Evolutionary conservation across 2,329 filamentous ascomycete genomes (phyloP), one percentile per base, ranked within the genome.

Genomic region (Pseudogymnoascus verrucosus): DNA sequence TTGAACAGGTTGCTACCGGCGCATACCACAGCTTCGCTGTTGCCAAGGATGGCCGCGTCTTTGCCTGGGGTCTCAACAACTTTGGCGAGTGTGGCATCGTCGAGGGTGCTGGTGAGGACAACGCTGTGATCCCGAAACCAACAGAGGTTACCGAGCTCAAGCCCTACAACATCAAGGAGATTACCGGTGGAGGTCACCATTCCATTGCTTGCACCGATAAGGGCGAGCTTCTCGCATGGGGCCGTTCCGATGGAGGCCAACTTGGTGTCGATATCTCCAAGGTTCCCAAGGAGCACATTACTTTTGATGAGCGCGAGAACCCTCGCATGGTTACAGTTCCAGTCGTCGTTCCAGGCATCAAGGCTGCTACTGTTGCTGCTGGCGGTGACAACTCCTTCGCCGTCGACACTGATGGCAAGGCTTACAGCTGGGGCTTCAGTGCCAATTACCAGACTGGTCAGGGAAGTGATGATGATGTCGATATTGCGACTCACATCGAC

Each of bases 21-120:
- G 84, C 88, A 12, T 93, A 93, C 76, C 90, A 96, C 78, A 89
- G 87, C 69, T 93, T 96, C 70, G 89, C 88, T 60, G 82, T 91
- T 60, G 82, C 84, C 69, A 83, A 85, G 66, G 82, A 87, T 28
- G 87, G 87, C 40, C 81, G 84, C 31, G 88, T 93, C 34, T 95
- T 86, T 76, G 84, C 87, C 0, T 96, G 91, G 91, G 91, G 92
- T 23, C 79, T 93, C 31, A 96, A 96, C 81, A 92, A 89, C 76
- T 96, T 90, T 75, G 89, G 88, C 67, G 88, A 96, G 77, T 90
- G 89, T 14, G 91, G 89, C 37, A 81, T 88, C 64, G 78, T 80
- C 14, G 81, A 84, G 47, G 80, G 82, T 62, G 86, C 84, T 12
- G 88, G 87, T 34, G 84, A 88, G 64, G 85, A 89, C 62, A 86